phyloP scores from a whole-genome alignment of 1,139 yeast species.

The Candida albicans region DNA sequence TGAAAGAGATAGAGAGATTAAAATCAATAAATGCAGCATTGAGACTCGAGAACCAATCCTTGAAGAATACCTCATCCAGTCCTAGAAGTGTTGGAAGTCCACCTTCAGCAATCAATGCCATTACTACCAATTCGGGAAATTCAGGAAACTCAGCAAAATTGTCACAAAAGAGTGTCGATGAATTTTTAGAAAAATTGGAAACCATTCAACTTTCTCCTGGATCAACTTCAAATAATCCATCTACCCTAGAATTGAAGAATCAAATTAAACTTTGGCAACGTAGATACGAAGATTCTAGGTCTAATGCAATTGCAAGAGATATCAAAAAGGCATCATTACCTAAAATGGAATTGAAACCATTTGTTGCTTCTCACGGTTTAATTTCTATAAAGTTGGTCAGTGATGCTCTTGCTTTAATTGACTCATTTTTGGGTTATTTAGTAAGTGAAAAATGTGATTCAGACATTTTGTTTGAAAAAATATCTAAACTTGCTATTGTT shows the following conservation, averaged over 20 bases:
- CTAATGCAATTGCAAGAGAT: constrained; percentile 27
- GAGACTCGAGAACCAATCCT: constrained; percentile 41
- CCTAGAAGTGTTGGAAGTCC: constrained; percentile 4
- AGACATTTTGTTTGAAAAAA: constrained; percentile 51
- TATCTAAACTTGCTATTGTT: constrained; percentile 51
- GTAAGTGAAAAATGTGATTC: constrained; percentile 35
- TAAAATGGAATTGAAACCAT: constrained; percentile 27
- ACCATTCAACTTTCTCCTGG: constrained; percentile 18
- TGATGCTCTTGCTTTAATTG: constrained; percentile 48
- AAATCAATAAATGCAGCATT: constrained; percentile 37
- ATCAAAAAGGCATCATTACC: constrained; percentile 24
- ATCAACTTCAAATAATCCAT: constrained; percentile 18
- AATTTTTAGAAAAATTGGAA: constrained; percentile 31
- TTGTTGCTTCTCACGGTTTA: constrained; percentile 41
- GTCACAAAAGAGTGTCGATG: constrained; percentile 21
- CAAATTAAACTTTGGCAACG: constrained; percentile 47
- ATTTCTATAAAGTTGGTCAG: constrained; percentile 47
- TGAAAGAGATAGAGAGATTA: constrained; percentile 26
- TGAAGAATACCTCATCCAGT: constrained; percentile 22
- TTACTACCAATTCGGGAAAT: constrained; percentile 1
- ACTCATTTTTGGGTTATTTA: constrained; percentile 40
- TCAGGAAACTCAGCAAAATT: constrained; percentile 6
- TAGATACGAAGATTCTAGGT: constrained; percentile 43
- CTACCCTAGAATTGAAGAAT: constrained; percentile 27
- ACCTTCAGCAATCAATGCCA: constrained; percentile 10